Percentiles rank a stretch among this genome's conserved stretches.
phyloP scores from a whole-genome alignment of 192 early-diverging fungal species.

The Coemansia biformis region DNA sequence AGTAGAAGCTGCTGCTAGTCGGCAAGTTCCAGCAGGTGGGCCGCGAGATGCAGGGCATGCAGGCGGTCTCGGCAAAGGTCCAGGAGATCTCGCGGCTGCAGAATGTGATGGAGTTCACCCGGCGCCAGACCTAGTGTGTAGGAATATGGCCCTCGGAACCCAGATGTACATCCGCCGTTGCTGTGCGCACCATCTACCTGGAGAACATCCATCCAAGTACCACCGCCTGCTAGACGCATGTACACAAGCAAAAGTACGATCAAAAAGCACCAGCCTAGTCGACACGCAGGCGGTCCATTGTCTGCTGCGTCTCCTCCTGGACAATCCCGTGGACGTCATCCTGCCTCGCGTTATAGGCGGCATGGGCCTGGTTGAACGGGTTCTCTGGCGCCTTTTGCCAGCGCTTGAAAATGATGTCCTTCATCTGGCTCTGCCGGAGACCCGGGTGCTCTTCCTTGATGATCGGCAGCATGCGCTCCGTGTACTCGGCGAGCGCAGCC shows the following conservation, averaged over 20 bases:
- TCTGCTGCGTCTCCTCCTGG: constrained; percentile 38
- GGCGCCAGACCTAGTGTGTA: no score
- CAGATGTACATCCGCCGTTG: no score
- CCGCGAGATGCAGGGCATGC: constrained; percentile 16
- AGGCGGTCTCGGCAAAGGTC: constrained; percentile 8
- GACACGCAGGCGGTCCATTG: constrained; percentile 18
- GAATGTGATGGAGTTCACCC: constrained; percentile 24
- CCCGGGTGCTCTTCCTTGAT: constrained; percentile 77
- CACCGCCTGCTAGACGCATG: background rate
- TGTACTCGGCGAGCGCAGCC: constrained; percentile 65
- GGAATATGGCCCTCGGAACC: no score
- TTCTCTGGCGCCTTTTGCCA: constrained; percentile 72
- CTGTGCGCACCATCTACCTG: no score
- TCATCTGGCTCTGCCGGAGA: constrained; percentile 70
- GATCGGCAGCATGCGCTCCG: constrained; percentile 65
- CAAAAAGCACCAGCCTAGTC: no score
- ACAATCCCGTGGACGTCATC: constrained; percentile 55
- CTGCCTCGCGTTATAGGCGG: constrained; percentile 69
- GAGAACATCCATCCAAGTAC: no score
- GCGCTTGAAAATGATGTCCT: constrained; percentile 76
- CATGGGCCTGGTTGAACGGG: constrained; percentile 69
- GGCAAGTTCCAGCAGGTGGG: constrained; percentile 23
- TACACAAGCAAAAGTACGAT: no score
- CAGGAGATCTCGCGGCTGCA: constrained; percentile 37
- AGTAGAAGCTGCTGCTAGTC: constrained; percentile 22